Evolutionary conservation across 345 rosid species (phyloP), one percentile per base, ranked within the genome.

Genomic region (Mallotus nudiflorus): DNA sequence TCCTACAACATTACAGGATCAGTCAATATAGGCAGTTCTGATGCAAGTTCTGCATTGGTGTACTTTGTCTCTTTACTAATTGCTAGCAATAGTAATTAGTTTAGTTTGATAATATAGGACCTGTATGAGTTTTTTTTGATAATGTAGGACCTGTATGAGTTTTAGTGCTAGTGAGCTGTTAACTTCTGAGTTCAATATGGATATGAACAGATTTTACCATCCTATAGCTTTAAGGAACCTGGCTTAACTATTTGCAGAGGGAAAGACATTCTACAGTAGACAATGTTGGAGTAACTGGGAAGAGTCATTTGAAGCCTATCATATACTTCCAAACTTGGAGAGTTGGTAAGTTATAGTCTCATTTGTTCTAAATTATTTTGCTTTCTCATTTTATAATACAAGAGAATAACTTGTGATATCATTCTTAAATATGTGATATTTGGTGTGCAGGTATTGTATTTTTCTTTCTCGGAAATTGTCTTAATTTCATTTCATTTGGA

Each of bases 401-500:
- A 49, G 20, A 49, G 29, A 22, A 20, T 65, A 39, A 27, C 42
- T 48, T 68, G 48, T 68, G 27, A 62, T 71, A 33, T 66, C 66
- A 73, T 67, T 76, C 58, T 70, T 78, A 40, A 72, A 28, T 70
- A 37, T 33, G 65, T 42, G 20, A 51, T 66, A 69, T 72, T 51
- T 77, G 33, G 33, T 51, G 52, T 87, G 85, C 85, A 95, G 99
- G 97, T 77, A 79, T 95, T 69, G 69, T 91, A 35, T 73, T 95
- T 82, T 95, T 95, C 85, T 64, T 95, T 74, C 72, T 95, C 60
- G 99, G 99, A 77, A 95, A 95, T 82, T 91, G 93, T 82, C 88
- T 95, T 73, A 95, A 95, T 82, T 95, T 95, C 81, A 85, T 95
- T 83, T 95, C 99, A 7, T 95, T 95, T 69, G 99, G 93, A 80